Percentiles rank a stretch among this genome's conserved stretches.
Evolutionary conservation across 1,284 basidiomycete genomes (phyloP).

Genomic region (Cerioporus squamosus): DNA sequence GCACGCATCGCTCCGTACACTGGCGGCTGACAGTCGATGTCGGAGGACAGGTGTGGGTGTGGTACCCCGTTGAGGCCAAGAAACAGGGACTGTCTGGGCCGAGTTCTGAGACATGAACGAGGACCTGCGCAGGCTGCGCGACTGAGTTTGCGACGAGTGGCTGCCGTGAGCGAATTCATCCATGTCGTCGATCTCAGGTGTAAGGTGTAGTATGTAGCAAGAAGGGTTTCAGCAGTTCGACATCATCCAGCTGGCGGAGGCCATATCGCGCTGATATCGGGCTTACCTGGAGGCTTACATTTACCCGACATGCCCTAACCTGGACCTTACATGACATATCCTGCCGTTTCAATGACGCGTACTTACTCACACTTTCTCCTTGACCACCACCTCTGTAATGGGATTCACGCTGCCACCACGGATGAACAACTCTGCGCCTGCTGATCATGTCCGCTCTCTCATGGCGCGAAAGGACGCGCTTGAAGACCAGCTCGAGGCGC

Average conservation of each 20-base stretch:
- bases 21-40: slow-evolving; percentile 23
- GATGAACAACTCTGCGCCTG: slow-evolving; percentile 40
- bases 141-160: slow-evolving; percentile 14
- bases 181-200: slow-evolving; percentile 19
- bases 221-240: no score
- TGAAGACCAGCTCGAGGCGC: slow-evolving; percentile 63
- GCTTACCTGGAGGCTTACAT: neutral
- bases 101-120: slow-evolving; percentile 29
- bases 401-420: slow-evolving; percentile 50
- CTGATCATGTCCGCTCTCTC: slow-evolving; percentile 60
- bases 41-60: slow-evolving; percentile 30
- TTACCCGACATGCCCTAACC: neutral
- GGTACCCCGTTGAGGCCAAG: slow-evolving; percentile 16
- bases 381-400: slow-evolving; percentile 36
- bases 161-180: slow-evolving; percentile 29
- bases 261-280: neutral
- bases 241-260: no score
- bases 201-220: no score
- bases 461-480: slow-evolving; percentile 65
- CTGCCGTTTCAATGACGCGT: no score
- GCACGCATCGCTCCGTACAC: slow-evolving; percentile 30
- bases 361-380: neutral
- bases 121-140: slow-evolving; percentile 15
- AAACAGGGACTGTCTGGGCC: slow-evolving; percentile 18
- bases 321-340: neutral